A percentile compares a stretch with the other conserved stretches of the same genome.
phyloP scores from a whole-genome alignment of 177 flowering plant species.

The Vitis hybrid region DNA sequence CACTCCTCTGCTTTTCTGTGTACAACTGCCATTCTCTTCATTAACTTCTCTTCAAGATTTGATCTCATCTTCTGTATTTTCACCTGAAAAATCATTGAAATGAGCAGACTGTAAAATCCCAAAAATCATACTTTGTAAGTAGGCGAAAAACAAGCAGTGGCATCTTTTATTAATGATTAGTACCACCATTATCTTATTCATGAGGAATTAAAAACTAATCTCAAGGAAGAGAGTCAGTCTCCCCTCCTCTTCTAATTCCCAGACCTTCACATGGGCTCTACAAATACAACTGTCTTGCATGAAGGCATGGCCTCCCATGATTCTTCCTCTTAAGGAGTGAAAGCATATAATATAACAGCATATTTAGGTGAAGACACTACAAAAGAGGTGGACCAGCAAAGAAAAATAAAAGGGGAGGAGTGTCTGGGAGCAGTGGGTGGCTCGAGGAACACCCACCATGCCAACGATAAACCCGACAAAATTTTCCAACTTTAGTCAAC shows the following conservation, averaged over 20 bases:
- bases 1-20: slow-evolving; percentile 88
- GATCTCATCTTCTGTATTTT: slow-evolving; percentile 90
- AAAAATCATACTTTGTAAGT: not conserved
- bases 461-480: slow-evolving; percentile 14
- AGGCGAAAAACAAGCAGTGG: not conserved
- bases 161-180: not conserved
- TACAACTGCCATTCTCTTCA: slow-evolving; percentile 81
- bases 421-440: slow-evolving; percentile 25
- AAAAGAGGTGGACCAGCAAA: slow-evolving; percentile 24
- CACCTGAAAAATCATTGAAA: slow-evolving; percentile 45
- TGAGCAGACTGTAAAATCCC: not conserved
- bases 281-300: not conserved
- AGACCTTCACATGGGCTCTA: slow-evolving; percentile 33
- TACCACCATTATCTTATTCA: not conserved
- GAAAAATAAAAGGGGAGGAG: slow-evolving; percentile 4
- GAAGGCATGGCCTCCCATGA: slow-evolving; percentile 11
- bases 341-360: not conserved
- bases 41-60: slow-evolving; percentile 80
- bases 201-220: slow-evolving; percentile 7
- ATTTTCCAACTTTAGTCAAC: not conserved
- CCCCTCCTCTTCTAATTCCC: slow-evolving; percentile 4
- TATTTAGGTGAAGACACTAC: slow-evolving; percentile 8
- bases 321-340: not conserved
- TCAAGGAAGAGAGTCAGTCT: slow-evolving; percentile 3
- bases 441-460: slow-evolving; percentile 30